Conservation (phyloP, 164 flowering plant species). For the Vitis riparia region DNA sequence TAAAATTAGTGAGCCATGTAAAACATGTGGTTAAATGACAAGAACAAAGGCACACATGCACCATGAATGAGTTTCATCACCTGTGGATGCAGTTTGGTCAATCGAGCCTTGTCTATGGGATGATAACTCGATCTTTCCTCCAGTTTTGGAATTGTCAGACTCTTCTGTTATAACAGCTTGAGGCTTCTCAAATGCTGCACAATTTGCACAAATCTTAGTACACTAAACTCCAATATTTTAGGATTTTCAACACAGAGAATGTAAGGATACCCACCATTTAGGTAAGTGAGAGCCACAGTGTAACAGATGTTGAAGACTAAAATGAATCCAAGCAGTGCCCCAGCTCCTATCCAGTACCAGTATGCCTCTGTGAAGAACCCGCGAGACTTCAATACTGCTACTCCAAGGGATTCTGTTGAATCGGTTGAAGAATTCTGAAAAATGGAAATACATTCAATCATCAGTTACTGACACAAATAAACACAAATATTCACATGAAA, state of each 20-base stretch:
- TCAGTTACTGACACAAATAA: not conserved
- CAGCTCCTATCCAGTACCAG: slow-evolving; percentile 34
- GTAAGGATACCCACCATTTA: slow-evolving; percentile 8
- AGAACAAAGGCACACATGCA: not conserved
- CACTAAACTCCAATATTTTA: not conserved
- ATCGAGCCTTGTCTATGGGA: slow-evolving; percentile 3
- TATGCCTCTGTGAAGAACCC: slow-evolving; percentile 20
- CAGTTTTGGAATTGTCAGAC: slow-evolving; percentile 14
- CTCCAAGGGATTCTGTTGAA: slow-evolving; percentile 16
- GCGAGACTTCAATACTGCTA: slow-evolving; percentile 21
- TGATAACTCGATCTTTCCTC: slow-evolving; percentile 16
- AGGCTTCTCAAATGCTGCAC: slow-evolving; percentile 37
- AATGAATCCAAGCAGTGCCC: slow-evolving; percentile 19
- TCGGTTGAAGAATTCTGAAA: slow-evolving; percentile 11
- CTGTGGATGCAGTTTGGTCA: not conserved
- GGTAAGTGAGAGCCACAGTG: slow-evolving; percentile 22
- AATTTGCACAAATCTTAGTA: not conserved
- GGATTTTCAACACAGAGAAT: not conserved
- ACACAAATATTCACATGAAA: not conserved
- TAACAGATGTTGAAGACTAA: slow-evolving; percentile 16
- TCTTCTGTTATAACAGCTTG: slow-evolving; percentile 19
- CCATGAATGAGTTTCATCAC: not conserved
- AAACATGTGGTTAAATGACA: too few relatives aligned
- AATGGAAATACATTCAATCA: not conserved
- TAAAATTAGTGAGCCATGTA: too few relatives aligned